These are phyloP conservation scores for Clarireedia paspali DNA, from an alignment of 2,329 filamentous ascomycete genomes.

Conservation along the genomic window DNA sequence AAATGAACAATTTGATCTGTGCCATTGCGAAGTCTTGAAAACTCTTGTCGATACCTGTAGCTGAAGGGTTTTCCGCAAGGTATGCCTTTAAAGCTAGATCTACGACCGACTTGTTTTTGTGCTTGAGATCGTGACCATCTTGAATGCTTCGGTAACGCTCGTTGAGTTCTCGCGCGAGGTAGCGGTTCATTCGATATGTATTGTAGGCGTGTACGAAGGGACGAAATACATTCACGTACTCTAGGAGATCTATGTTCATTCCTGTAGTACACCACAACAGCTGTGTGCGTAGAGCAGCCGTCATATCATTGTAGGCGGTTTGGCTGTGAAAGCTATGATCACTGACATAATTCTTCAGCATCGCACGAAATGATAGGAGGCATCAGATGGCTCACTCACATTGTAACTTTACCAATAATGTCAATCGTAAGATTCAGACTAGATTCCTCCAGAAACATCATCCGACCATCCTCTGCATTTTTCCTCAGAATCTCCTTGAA, in stretches of 20 bases:
- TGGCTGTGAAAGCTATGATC: neutral
- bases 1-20: conserved; percentile 15
- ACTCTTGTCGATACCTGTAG: neutral
- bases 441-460: neutral
- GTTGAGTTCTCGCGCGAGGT: neutral
- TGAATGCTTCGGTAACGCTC: neutral
- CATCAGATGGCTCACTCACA: neutral
- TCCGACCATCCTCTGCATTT: neutral
- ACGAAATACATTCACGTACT: conserved; percentile 1
- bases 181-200: conserved; percentile 1
- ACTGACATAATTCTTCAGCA: neutral
- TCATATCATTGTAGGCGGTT: neutral
- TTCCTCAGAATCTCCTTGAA: conserved; percentile 2
- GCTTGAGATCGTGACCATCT: neutral
- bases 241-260: neutral
- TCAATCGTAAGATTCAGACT: neutral
- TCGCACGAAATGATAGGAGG: too few species aligned
- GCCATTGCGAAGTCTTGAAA: neutral
- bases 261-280: neutral
- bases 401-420: conserved; percentile 1
- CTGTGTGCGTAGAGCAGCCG: neutral
- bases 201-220: neutral
- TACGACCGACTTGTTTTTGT: conserved; percentile 4
- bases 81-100: conserved; percentile 3
- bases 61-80: neutral